Conservation (phyloP, 2,329 filamentous ascomycete species). For the Ceratocystis variospora region DNA sequence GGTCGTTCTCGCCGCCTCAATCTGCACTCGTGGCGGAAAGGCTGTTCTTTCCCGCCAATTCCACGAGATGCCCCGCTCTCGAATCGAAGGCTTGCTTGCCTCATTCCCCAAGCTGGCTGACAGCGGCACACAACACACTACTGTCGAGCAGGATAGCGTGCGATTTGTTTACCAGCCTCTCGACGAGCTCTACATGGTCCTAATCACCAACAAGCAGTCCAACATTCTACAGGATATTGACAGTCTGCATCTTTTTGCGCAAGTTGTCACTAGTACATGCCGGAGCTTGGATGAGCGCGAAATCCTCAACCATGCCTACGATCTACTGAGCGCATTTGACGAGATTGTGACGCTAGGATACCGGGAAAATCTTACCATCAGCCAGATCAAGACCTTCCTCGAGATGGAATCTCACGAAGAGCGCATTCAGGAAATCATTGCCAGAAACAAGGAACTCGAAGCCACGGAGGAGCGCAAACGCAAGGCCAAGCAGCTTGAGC, state of each 20-base stretch:
- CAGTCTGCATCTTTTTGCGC: slow-evolving; percentile 91
- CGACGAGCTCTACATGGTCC: slow-evolving; percentile 98
- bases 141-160: slow-evolving; percentile 97
- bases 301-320: slow-evolving; percentile 87
- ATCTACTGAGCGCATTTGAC: slow-evolving; percentile 90
- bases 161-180: slow-evolving; percentile 98
- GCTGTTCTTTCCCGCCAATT: slow-evolving; percentile 96
- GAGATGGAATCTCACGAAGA: slow-evolving; percentile 99
- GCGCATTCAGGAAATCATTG: slow-evolving; percentile 96
- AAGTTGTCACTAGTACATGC: slow-evolving; percentile 93
- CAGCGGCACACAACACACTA: slow-evolving; percentile 92
- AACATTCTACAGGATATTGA: slow-evolving; percentile 99
- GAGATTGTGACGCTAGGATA: slow-evolving; percentile 94
- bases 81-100: slow-evolving; percentile 90
- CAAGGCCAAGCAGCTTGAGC: slow-evolving; percentile 95
- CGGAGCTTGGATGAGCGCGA: slow-evolving; percentile 91
- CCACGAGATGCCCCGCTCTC: slow-evolving; percentile 89
- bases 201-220: slow-evolving; percentile 98
- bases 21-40: slow-evolving; percentile 97
- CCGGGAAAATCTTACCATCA: slow-evolving; percentile 86
- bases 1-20: slow-evolving; percentile 97
- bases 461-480: slow-evolving; percentile 96
- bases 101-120: slow-evolving; percentile 97
- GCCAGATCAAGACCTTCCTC: slow-evolving; percentile 96
- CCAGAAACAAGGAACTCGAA: slow-evolving; percentile 94